phyloP scores from a whole-genome alignment of 371 early-diverging fungal species.

The Phascolomyces articulosus region DNA sequence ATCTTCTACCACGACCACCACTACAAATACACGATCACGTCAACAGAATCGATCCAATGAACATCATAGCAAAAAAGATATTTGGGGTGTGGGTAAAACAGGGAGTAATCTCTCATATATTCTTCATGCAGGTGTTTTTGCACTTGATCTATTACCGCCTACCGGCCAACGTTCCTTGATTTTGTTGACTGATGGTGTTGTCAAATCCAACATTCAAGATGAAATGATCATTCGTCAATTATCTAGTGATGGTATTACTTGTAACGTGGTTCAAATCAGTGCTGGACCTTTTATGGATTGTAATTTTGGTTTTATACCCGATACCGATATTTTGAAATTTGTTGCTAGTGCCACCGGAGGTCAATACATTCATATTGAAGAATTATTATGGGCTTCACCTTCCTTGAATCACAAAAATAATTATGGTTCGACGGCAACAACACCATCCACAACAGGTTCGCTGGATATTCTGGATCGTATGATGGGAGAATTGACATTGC shows the following conservation, averaged over 20 bases:
- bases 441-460: not conserved
- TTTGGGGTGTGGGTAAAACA: conserved; percentile 65
- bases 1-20: not conserved
- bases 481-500: not conserved
- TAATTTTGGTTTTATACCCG: conserved; percentile 88
- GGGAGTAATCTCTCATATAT: conserved; percentile 65
- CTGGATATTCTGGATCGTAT: conserved; percentile 1
- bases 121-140: conserved; percentile 69
- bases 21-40: not conserved
- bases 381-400: conserved; percentile 55
- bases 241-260: conserved; percentile 58
- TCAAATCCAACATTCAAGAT: conserved; percentile 64
- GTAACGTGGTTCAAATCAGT: conserved; percentile 86
- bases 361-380: conserved; percentile 75
- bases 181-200: conserved; percentile 86
- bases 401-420: no score
- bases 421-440: no score
- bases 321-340: conserved; percentile 85
- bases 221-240: conserved; percentile 51
- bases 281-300: conserved; percentile 38
- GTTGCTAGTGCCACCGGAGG: conserved; percentile 81
- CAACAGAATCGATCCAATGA: not conserved
- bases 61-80: conserved; percentile 32
- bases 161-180: conserved; percentile 72
- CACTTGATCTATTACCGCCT: conserved; percentile 69